Evolutionary conservation across 345 rosid genomes (phyloP).

Genomic region (Hibiscus syriacus): DNA sequence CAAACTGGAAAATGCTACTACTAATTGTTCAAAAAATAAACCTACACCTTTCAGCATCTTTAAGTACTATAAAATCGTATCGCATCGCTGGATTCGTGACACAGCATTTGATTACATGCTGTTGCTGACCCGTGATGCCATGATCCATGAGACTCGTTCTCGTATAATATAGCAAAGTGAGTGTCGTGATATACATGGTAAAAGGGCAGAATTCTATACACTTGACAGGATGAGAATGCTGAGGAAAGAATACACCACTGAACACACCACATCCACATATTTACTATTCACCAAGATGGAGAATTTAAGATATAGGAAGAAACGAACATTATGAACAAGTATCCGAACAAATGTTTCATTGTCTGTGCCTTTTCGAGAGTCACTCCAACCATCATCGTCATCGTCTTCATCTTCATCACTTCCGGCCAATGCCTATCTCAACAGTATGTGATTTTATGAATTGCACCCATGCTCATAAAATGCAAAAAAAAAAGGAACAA

Average conservation of each 20-base stretch:
- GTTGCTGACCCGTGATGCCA: not conserved
- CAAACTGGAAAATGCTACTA: not conserved
- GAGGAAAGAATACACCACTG: slow-evolving; percentile 8
- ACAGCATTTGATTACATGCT: not conserved
- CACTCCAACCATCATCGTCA: slow-evolving; percentile 91
- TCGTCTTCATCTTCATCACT: slow-evolving; percentile 97
- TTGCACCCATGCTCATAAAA: not conserved
- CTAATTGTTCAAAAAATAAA: not conserved
- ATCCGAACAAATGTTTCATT: not conserved
- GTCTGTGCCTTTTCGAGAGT: slow-evolving; percentile 38
- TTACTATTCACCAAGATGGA: not conserved
- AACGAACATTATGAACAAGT: slow-evolving; percentile 6
- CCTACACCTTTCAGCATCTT: not conserved
- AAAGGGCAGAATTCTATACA: slow-evolving; percentile 9
- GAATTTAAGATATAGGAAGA: not conserved
- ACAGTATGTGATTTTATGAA: not conserved
- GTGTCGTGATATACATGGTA: not conserved
- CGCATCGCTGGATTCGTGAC: not conserved
- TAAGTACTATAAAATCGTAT: not conserved
- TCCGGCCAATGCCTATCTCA: slow-evolving; percentile 74
- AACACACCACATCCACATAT: not conserved
- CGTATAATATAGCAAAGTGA: not conserved
- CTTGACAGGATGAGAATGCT: not conserved
- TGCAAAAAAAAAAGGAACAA: not conserved
- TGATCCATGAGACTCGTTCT: not conserved